phyloP scores from a whole-genome alignment of 202 grass and related monocot species.

The Carex sylvatica region DNA sequence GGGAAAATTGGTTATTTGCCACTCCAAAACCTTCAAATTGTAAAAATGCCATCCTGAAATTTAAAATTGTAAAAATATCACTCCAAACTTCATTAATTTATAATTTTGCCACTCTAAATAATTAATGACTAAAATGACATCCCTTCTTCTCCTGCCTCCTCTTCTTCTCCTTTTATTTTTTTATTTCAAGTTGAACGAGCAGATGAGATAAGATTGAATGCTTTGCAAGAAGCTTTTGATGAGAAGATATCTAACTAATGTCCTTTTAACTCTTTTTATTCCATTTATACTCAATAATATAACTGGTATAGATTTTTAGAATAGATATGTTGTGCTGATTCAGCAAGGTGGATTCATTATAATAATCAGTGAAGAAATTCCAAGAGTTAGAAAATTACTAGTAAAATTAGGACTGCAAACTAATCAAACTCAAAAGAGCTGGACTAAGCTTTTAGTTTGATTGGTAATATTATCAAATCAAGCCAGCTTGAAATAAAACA shows the following conservation, averaged over 20 bases:
- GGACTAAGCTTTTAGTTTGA: neutral
- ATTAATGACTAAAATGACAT: too few species aligned
- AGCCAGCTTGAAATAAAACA: neutral
- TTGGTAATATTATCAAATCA: neutral
- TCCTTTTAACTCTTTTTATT: conserved; percentile 26
- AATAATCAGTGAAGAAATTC: neutral
- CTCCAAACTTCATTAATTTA: too few species aligned
- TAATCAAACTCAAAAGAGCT: neutral
- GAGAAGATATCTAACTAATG: conserved; percentile 97
- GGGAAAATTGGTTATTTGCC: too few species aligned
- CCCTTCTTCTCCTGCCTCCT: too few species aligned
- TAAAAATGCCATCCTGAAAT: too few species aligned
- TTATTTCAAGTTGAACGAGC: too few species aligned
- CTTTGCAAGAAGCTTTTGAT: conserved; percentile 74
- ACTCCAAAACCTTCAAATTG: too few species aligned
- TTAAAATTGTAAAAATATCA: too few species aligned
- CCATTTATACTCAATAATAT: neutral
- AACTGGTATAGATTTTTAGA: neutral
- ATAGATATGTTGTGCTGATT: conserved; percentile 3
- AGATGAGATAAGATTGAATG: too few species aligned
- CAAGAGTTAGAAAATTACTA: neutral
- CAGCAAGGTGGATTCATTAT: neutral
- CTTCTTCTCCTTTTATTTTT: too few species aligned
- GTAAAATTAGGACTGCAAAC: neutral
- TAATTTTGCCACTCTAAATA: too few species aligned